These are phyloP conservation scores for Phytophthora pluvialis DNA, from an alignment of 352 stramenopile species.

Conservation along the genomic window DNA sequence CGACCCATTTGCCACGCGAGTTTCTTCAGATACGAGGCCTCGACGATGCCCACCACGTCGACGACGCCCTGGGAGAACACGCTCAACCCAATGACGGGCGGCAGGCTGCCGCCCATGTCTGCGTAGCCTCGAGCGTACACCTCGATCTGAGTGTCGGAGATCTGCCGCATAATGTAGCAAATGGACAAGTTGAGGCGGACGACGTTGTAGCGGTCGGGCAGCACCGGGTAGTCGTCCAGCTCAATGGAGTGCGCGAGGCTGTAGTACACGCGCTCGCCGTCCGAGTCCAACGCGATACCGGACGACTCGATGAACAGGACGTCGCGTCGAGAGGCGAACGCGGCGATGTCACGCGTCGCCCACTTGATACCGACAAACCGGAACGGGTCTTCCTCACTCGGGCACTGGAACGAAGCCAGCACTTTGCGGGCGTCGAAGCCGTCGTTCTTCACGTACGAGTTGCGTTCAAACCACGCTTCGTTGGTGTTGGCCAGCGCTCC, in stretches of 20 bases:
- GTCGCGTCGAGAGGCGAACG: constrained; percentile 51
- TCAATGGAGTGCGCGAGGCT: constrained; percentile 53
- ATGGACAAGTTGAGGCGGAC: constrained; percentile 54
- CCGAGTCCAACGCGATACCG: constrained; percentile 48
- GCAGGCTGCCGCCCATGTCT: constrained; percentile 48
- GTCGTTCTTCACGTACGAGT: constrained; percentile 53
- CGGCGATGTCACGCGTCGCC: constrained; percentile 35
- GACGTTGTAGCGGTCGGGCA: constrained; percentile 39
- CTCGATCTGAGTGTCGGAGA: constrained; percentile 44
- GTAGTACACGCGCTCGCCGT: constrained; percentile 55
- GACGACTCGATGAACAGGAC: constrained; percentile 54
- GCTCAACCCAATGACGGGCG: constrained; percentile 34
- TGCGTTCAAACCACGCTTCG: constrained; percentile 45
- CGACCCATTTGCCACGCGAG: constrained; percentile 44
- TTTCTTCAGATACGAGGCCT: constrained; percentile 64
- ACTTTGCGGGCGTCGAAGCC: constrained; percentile 45
- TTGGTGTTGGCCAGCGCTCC: constrained; percentile 44
- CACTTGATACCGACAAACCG: constrained; percentile 62
- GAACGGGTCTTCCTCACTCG: constrained; percentile 56
- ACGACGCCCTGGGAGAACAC: constrained; percentile 42
- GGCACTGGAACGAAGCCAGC: constrained; percentile 48
- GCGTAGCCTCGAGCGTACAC: constrained; percentile 55
- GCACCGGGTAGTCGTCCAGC: constrained; percentile 35
- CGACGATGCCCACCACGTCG: constrained; percentile 46
- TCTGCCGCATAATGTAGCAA: constrained; percentile 59